phyloP scores from a whole-genome alignment of 2,329 filamentous ascomycete species.

The Botrytis byssoidea region DNA sequence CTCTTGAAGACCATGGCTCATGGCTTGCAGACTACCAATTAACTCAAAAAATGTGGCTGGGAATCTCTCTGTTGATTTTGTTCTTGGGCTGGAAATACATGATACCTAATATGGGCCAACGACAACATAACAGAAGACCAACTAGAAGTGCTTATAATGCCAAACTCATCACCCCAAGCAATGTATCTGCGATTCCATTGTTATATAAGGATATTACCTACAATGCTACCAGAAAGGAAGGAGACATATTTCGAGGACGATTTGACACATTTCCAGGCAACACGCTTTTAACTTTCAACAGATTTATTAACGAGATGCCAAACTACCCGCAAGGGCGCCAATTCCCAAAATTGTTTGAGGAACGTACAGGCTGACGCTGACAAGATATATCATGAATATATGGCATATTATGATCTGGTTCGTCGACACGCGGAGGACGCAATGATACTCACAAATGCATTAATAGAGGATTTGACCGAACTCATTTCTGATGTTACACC shows the following conservation, averaged over 20 bases:
- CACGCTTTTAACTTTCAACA: too few species aligned
- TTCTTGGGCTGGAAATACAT: not conserved
- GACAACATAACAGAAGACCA: rapidly evolving
- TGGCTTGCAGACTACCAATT: not conserved
- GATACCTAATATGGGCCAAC: too few species aligned
- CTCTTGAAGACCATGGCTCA: not conserved
- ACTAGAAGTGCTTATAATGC: not conserved
- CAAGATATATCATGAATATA: not conserved
- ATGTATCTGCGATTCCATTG: not conserved
- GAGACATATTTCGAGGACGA: not conserved
- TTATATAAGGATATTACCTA: not conserved
- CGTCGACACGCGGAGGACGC: not conserved
- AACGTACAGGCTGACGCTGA: not conserved
- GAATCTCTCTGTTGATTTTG: not conserved
- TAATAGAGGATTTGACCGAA: not conserved
- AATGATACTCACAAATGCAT: not conserved
- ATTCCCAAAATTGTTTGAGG: not conserved
- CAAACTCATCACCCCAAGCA: not conserved
- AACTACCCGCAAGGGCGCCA: not conserved
- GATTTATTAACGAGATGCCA: not conserved
- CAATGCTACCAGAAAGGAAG: not conserved
- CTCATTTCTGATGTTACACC: not conserved
- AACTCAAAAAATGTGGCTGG: not conserved
- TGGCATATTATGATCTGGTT: not conserved
- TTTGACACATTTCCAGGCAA: not conserved